phyloP scores from a whole-genome alignment of 192 early-diverging fungal genomes.

The Linderina pennispora region DNA sequence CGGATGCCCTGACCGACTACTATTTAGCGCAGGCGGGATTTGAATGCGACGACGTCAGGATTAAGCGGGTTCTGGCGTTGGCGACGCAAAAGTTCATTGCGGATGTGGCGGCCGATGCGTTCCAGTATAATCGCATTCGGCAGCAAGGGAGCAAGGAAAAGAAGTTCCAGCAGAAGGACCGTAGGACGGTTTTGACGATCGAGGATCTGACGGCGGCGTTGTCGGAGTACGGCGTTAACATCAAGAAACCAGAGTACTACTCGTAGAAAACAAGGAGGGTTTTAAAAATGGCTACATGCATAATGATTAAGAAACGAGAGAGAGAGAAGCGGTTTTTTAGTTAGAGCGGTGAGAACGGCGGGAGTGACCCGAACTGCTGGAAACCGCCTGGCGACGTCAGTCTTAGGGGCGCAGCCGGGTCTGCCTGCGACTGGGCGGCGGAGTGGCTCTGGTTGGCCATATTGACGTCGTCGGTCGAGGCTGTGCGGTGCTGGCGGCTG shows the following conservation, averaged over 20 bases:
- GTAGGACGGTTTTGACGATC: slow-evolving; percentile 84
- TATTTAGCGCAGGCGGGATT: slow-evolving; percentile 67
- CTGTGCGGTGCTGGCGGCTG: no score
- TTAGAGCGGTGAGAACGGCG: slow-evolving; percentile 21
- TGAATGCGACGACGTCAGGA: slow-evolving; percentile 60
- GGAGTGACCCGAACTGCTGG: slow-evolving; percentile 34
- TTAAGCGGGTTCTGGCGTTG: slow-evolving; percentile 63
- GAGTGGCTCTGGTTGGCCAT: no score
- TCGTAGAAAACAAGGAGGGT: slow-evolving; percentile 28
- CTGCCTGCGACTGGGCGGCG: no score
- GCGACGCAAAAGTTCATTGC: slow-evolving; percentile 76
- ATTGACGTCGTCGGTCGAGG: no score
- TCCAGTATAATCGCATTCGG: slow-evolving; percentile 63
- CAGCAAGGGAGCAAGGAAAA: slow-evolving; percentile 51
- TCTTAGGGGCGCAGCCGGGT: slow-evolving; percentile 16
- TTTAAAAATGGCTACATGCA: not conserved
- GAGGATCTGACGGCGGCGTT: slow-evolving; percentile 89
- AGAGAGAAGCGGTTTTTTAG: no score
- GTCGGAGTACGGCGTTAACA: slow-evolving; percentile 88
- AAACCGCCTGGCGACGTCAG: slow-evolving; percentile 20
- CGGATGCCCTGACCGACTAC: slow-evolving; percentile 92
- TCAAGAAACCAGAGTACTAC: slow-evolving; percentile 94
- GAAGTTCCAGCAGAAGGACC: slow-evolving; percentile 55
- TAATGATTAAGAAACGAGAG: no score
- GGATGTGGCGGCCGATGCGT: slow-evolving; percentile 67